Base-by-base conservation (phyloP, 2,329 filamentous ascomycete genomes). In the Neoscytalidium dimidiatum region DNA sequence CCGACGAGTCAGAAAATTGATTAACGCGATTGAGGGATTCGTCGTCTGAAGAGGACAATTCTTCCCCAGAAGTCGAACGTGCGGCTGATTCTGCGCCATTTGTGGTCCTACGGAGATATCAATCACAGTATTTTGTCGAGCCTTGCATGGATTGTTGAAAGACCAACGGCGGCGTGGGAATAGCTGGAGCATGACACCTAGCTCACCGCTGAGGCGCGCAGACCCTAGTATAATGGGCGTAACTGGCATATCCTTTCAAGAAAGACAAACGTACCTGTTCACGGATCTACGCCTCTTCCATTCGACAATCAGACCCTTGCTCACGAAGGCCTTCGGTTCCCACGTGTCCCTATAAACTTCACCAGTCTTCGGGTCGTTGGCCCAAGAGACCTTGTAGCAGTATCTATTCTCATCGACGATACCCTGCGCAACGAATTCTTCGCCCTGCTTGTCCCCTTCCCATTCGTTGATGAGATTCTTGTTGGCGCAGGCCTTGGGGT, bases 401-500 rank as follows among this genome's bases (percentile, higher is more conserved):
- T 44, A 17, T 3, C 31, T 17, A 5, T 44, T 7, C 13, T 60
- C 56, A 13, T 31, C 38, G 9, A 60, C 38, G 4, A 60, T 60
- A 13, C 56, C 56, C 28, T 46, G 13, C 4, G 56, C 56, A 31
- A 26, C 41, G 26, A 38, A 60, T 13, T 60, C 56, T 8, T 46
- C 5, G 19, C 51, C 41, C 3, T 19, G 26, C n/a, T 46, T 29
- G 5, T 46, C 38, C 9, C 68, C 11, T 51, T 79, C 56, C 77
- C 77, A 79, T 26, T 78, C 73, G 17, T 67, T 66, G 1, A 80
- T 66, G 3, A 78, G 72, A 14, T 65, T 56, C 17, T 71, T 64
- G 61, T 74, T 81, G 4, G 74, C 74, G 70, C 73, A 70, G 3
- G 46, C 58, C 43, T 79, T 78, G 0, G 74, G 77, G 61, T 81